Evolutionary conservation across 2,329 filamentous ascomycete genomes (phyloP).

Genomic region (Trichoderma citrinoviride): DNA sequence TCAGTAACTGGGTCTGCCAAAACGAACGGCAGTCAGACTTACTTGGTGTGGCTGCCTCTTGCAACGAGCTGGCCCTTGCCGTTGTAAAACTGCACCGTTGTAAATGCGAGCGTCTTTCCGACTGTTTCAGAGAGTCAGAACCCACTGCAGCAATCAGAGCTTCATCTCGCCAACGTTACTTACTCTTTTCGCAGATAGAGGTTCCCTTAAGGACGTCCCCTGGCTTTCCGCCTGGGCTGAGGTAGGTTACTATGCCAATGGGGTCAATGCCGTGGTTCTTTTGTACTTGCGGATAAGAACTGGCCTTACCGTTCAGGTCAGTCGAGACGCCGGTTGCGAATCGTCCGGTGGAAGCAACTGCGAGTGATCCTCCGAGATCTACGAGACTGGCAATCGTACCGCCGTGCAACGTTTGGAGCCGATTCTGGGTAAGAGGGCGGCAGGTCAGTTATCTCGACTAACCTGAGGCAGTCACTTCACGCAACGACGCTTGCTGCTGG

Average conservation of each 20-base stretch:
- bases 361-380: slow-evolving; percentile 62
- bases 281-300: not conserved
- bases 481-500: too few relatives aligned
- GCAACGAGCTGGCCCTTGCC: slow-evolving; percentile 58
- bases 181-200: slow-evolving; percentile 62
- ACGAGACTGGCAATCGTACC: slow-evolving; percentile 77
- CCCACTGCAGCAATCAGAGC: too few relatives aligned
- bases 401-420: slow-evolving; percentile 72
- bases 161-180: slow-evolving; percentile 21
- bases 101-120: slow-evolving; percentile 63
- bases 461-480: not conserved
- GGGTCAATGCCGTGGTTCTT: slow-evolving; percentile 10
- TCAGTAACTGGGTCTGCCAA: not conserved
- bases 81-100: slow-evolving; percentile 58
- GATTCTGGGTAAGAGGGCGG: slow-evolving; percentile 53
- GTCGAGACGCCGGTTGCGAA: slow-evolving; percentile 64
- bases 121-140: slow-evolving; percentile 42
- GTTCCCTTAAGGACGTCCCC: slow-evolving; percentile 56
- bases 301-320: slow-evolving; percentile 55
- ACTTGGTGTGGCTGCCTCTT: slow-evolving; percentile 66
- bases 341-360: slow-evolving; percentile 61
- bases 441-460: not conserved
- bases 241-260: slow-evolving; percentile 54
- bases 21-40: slow-evolving; percentile 25
- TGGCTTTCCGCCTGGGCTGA: slow-evolving; percentile 55